A percentile compares a stretch with the other conserved stretches of the same genome.
Conservation (phyloP, 805 yeast genomes). For the Candida jianshihensis region DNA sequence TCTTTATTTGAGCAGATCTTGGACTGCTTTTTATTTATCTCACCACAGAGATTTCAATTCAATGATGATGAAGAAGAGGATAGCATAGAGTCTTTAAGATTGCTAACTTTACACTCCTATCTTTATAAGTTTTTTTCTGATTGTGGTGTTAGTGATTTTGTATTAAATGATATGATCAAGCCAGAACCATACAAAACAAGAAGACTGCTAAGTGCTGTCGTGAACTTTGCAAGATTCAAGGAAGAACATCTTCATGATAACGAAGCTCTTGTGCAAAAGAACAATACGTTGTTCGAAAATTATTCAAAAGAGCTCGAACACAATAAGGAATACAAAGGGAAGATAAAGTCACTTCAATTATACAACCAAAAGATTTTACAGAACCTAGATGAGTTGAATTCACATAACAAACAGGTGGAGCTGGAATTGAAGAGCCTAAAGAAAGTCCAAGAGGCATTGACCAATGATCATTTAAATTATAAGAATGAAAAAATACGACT, state of each 20-base stretch:
- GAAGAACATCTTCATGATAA: conserved; percentile 70
- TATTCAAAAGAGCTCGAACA: conserved; percentile 36
- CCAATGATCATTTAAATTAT: conserved; percentile 56
- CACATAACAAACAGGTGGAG: conserved; percentile 52
- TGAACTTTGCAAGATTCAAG: conserved; percentile 78
- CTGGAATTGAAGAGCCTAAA: conserved; percentile 54
- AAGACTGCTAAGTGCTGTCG: conserved; percentile 71
- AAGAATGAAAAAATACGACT: conserved; percentile 54
- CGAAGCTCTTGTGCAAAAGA: conserved; percentile 49
- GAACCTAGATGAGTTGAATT: conserved; percentile 35
- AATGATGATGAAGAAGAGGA: conserved; percentile 24
- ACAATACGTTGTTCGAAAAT: conserved; percentile 43
- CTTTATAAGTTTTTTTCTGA: conserved; percentile 56
- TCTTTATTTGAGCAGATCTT: conserved; percentile 53
- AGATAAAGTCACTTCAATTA: conserved; percentile 28
- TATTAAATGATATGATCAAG: conserved; percentile 61
- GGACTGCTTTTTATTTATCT: conserved; percentile 51
- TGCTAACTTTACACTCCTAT: conserved; percentile 52
- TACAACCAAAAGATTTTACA: conserved; percentile 20
- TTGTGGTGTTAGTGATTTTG: conserved; percentile 75
- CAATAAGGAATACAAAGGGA: conserved; percentile 29
- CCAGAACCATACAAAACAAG: conserved; percentile 68
- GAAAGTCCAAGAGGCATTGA: conserved; percentile 52
- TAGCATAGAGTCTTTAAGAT: conserved; percentile 34
- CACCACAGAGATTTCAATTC: conserved; percentile 25